phyloP scores from a whole-genome alignment of 371 early-diverging fungal genomes.

The Chytridiales sp. region DNA sequence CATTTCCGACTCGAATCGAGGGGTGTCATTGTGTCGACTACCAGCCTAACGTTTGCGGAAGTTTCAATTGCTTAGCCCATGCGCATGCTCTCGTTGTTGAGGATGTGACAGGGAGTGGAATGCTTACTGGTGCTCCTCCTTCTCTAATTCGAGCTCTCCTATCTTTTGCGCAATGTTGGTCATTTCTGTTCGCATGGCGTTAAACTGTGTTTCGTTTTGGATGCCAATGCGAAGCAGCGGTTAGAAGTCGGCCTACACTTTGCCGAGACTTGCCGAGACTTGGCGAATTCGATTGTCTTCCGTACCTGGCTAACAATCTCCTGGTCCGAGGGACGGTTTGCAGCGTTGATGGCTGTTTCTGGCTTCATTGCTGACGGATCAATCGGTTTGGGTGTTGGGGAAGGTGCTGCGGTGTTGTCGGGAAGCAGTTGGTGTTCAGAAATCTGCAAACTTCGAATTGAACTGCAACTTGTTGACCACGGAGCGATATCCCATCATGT shows the following conservation, averaged over 20 bases:
- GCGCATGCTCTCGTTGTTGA: slow-evolving; percentile 2
- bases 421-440: no score
- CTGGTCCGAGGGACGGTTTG: slow-evolving; percentile 58
- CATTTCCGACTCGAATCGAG: slow-evolving; percentile 84
- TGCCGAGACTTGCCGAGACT: no score
- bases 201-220: slow-evolving; percentile 72
- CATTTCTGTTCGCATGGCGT: slow-evolving; percentile 83
- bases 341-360: no score
- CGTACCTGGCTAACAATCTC: slow-evolving; percentile 52
- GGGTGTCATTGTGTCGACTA: slow-evolving; percentile 87
- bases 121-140: slow-evolving; percentile 88
- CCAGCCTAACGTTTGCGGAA: slow-evolving; percentile 61
- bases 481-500: no score
- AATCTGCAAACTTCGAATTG: no score
- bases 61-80: not conserved
- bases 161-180: slow-evolving; percentile 83
- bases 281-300: not conserved
- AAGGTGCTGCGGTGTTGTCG: no score
- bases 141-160: slow-evolving; percentile 90
- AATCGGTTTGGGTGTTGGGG: no score
- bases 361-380: no score
- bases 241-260: no score
- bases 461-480: no score
- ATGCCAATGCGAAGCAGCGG: not conserved
- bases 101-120: not conserved